Percentiles rank a stretch among this genome's conserved stretches.
Evolutionary conservation across 345 rosid species (phyloP).

Genomic region (Eucalyptus pumila): DNA sequence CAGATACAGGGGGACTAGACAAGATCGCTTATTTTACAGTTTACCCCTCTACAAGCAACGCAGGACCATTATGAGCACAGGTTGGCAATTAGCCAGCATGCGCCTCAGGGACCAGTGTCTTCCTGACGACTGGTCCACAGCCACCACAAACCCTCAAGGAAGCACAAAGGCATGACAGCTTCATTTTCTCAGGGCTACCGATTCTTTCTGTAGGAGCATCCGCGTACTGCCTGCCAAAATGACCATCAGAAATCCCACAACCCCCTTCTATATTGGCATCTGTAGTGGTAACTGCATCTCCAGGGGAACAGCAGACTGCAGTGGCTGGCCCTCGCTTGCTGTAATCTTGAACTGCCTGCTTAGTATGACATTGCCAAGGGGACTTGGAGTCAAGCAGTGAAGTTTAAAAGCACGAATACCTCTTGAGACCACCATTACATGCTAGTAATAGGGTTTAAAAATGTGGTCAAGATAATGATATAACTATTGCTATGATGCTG

Average conservation of each 20-base stretch:
- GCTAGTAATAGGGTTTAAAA: not conserved
- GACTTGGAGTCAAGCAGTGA: not conserved
- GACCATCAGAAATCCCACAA: constrained; percentile 10
- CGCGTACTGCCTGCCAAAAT: constrained; percentile 7
- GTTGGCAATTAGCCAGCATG: constrained; percentile 29
- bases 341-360: constrained; percentile 46
- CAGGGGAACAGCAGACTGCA: not conserved
- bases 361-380: not conserved
- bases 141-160: constrained; percentile 43
- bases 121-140: constrained; percentile 17
- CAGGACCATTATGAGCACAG: not conserved
- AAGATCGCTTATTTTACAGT: not conserved
- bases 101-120: constrained; percentile 19
- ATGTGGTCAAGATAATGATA: not conserved
- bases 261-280: constrained; percentile 40
- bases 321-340: constrained; percentile 5
- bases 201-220: constrained; percentile 12
- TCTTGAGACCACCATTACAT: not conserved
- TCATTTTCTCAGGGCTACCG: constrained; percentile 24
- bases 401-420: not conserved
- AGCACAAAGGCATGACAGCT: constrained; percentile 45
- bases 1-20: not conserved
- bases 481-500: not conserved
- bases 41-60: not conserved
- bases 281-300: constrained; percentile 31